Percentiles rank a stretch among this genome's conserved stretches.
phyloP scores from a whole-genome alignment of 352 stramenopile genomes.

The Blastocystis sp. region DNA sequence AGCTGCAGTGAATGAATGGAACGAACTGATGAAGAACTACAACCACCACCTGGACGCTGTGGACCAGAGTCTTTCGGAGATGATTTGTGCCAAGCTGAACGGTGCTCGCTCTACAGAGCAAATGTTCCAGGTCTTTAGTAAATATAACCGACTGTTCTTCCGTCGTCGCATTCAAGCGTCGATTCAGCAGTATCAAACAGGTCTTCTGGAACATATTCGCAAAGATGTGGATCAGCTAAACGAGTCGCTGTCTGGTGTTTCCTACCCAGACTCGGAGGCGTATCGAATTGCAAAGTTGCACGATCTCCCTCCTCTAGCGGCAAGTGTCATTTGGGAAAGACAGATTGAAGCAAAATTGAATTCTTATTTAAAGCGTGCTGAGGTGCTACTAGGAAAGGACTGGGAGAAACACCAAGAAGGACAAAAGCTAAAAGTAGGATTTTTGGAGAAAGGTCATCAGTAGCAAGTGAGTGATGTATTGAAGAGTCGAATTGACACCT shows the following conservation, averaged over 20 bases:
- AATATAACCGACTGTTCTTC: conserved; percentile 95
- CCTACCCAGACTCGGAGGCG: conserved; percentile 92
- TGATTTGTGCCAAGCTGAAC: conserved; percentile 78
- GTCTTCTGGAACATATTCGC: conserved; percentile 94
- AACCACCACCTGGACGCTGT: conserved; percentile 82
- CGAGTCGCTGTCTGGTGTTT: conserved; percentile 79
- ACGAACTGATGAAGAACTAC: conserved; percentile 79
- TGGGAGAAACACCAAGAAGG: conserved; percentile 96
- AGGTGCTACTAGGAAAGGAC: conserved; percentile 87
- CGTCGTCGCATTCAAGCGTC: conserved; percentile 83
- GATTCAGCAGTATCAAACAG: conserved; percentile 97
- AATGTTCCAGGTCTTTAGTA: conserved; percentile 91
- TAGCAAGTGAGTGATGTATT: not conserved
- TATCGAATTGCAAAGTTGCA: conserved; percentile 84
- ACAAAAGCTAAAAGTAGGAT: conserved; percentile 66
- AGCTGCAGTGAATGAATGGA: conserved; percentile 76
- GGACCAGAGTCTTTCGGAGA: conserved; percentile 82
- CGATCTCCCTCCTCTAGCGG: conserved; percentile 92
- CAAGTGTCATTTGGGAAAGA: conserved; percentile 97
- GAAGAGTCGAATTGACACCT: not conserved
- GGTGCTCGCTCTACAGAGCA: conserved; percentile 84
- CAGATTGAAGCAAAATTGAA: conserved; percentile 98
- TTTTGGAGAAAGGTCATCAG: not conserved
- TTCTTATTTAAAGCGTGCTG: conserved; percentile 87
- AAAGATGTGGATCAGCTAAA: conserved; percentile 90